Evolutionary conservation across 1,139 yeast genomes (phyloP).

Genomic region (Kazachstania sp.): DNA sequence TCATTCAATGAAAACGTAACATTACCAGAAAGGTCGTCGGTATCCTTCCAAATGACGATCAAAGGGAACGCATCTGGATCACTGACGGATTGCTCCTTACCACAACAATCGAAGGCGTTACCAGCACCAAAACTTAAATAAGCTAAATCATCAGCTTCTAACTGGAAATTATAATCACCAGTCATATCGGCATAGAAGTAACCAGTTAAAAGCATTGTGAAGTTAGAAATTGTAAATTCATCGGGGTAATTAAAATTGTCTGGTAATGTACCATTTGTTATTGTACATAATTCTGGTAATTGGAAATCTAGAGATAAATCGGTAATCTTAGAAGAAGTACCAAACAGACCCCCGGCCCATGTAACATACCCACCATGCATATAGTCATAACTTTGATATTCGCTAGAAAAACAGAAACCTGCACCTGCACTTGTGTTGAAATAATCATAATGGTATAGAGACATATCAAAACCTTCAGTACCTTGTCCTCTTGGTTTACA

Average conservation of each 20-base stretch:
- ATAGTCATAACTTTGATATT: not conserved
- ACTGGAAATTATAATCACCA: slow-evolving; percentile 22
- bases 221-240: slow-evolving; percentile 8
- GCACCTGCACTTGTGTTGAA: not conserved
- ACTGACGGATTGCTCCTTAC: not conserved
- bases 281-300: not conserved
- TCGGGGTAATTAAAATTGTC: not conserved
- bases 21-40: not conserved
- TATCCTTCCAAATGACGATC: not conserved
- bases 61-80: not conserved
- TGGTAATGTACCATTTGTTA: not conserved
- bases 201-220: slow-evolving; percentile 22
- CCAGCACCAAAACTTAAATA: slow-evolving; percentile 15
- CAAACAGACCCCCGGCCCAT: not conserved
- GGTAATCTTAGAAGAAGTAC: not conserved
- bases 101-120: slow-evolving; percentile 26
- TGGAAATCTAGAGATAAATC: not conserved
- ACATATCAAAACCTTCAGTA: not conserved
- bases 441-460: not conserved
- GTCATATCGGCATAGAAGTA: slow-evolving; percentile 19
- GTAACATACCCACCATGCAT: not conserved
- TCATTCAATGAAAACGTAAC: not conserved
- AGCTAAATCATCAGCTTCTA: slow-evolving; percentile 17
- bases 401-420: not conserved
- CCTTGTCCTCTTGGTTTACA: not conserved